Conservation (phyloP, 2,329 filamentous ascomycete species). For the Venturia pyrina region DNA sequence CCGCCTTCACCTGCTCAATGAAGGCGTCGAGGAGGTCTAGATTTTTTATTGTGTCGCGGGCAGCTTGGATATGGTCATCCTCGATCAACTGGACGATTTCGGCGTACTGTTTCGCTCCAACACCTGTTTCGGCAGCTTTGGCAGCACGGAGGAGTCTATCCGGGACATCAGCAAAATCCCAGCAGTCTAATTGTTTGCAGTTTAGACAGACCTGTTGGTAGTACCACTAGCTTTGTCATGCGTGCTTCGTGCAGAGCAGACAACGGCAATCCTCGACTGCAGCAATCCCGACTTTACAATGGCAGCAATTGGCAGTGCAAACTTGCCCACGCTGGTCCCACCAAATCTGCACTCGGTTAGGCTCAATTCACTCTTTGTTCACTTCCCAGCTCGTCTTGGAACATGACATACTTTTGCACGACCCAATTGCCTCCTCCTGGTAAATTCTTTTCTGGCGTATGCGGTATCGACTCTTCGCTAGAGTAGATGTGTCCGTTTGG, state of each 20-base stretch:
- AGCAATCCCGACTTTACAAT: conserved; percentile 32
- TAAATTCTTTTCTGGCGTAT: conserved; percentile 36
- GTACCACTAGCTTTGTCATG: conserved; percentile 92
- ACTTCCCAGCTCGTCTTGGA: background rate
- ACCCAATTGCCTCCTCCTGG: conserved; percentile 55
- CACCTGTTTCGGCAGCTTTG: conserved; percentile 33
- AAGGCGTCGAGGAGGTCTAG: conserved; percentile 42
- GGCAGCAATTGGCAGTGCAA: conserved; percentile 11
- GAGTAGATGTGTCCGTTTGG: conserved; percentile 11
- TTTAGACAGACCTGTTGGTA: conserved; percentile 36
- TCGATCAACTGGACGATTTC: conserved; percentile 70
- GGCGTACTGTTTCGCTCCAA: conserved; percentile 1
- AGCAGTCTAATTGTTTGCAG: background rate
- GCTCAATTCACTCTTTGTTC: background rate
- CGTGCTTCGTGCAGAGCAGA: conserved; percentile 90
- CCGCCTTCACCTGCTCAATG: conserved; percentile 56
- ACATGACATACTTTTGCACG: conserved; percentile 75
- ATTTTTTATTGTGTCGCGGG: conserved; percentile 38
- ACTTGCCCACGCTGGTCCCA: conserved; percentile 78
- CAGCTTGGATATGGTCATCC: conserved; percentile 69
- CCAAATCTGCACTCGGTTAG: conserved; percentile 42
- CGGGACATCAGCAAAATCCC: background rate
- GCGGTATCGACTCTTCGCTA: conserved; percentile 26
- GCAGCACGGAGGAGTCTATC: conserved; percentile 36
- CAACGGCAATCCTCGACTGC: conserved; percentile 71